Evolutionary conservation across 805 yeast genomes (phyloP), one percentile per base, ranked within the genome.

Genomic region (Candida stauntonica): DNA sequence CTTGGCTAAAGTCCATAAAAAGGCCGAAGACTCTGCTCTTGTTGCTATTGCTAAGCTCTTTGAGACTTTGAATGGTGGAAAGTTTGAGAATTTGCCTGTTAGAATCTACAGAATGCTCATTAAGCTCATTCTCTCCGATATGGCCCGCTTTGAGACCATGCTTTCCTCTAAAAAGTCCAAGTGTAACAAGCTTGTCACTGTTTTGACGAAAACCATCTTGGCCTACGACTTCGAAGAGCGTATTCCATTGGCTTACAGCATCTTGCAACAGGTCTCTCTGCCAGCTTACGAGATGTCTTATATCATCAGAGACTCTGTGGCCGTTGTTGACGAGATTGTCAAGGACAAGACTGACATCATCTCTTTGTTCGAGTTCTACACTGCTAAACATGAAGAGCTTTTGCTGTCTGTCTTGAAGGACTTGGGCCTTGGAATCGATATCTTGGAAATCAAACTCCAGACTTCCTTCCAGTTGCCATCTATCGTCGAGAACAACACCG

Each of bases 391-490:
- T 36, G 63, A 68, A 42, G 63, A 57, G 3, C 43, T 66, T 16
- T 67, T 77, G 31, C 29, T 65, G n/a, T 48, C 56, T n/a, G 61
- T 64, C 18, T 52, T 77, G 35, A 46, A 54, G 2, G 57, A 67
- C 3, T 38, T 60, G 17, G 55, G 61, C 15, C 38, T 70, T 16
- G 51, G 62, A 15, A 42, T 75, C 3, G 77, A 72, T 20, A 48
- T 66, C 5, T 62, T 81, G 20, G 89, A 81, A 63, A 73, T 87
- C 68, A 69, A 72, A 38, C 63, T 86, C 32, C 84, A 86, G 61
- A 71, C 82, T 1, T 79, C 89, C 1, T 61, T 87, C 36, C 42
- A 49, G 17, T 46, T 41, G 33, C 46, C 55, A 7, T 53, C 54
- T 14, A 50, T 21, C 11, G 24, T 21, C 11, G 24, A 21, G 24